Base-by-base conservation (phyloP, 306 rosid species). In the Senna siamea region DNA sequence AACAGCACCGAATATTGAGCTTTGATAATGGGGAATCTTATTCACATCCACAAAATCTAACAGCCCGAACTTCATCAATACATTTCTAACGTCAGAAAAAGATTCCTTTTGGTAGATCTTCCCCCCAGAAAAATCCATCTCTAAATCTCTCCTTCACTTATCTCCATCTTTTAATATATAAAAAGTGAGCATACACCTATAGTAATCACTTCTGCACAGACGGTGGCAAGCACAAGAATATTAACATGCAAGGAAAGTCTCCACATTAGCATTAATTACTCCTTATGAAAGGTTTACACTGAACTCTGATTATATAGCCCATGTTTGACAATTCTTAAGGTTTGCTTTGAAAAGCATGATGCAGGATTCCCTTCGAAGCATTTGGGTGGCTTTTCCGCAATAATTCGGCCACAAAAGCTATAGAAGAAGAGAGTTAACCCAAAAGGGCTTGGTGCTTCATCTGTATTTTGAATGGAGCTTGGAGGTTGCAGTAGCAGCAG, bases 11-110 rank as follows among this genome's bases (percentile, higher is more conserved):
- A 85, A 72, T 80, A 70, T 76, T 76, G 64, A 59, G 23, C 76
- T 80, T 75, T 77, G 75, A 63, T 38, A 82, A 76, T 79, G 86
- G 89, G 78, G 90, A 82, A 82, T 85, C 84, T 54, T 72, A 70
- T 79, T 81, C 75, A 53, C 35, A 69, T 60, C 70, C 68, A 15
- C 75, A 28, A 70, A 70, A 60, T 76, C 51, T 26, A 52, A 59
- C 76, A 59, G 62, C 17, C 2, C 14, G n/a, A 60, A 69, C 74
- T 85, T 85, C 85, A 46, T 44, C 72, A 17, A 62, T n/a, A 87
- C 66, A 85, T 86, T 73, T 61, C 17, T 74, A 15, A 41, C 50
- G n/a, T 37, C 67, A 61, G 15, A 37, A 61, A 61, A 59, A 61
- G 58, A 34, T 75, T 75, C 83, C 64, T 40, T 43, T 13, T 5